Evolutionary conservation across 2,329 filamentous ascomycete species (phyloP).

Genomic region (Venturia aucupariae): DNA sequence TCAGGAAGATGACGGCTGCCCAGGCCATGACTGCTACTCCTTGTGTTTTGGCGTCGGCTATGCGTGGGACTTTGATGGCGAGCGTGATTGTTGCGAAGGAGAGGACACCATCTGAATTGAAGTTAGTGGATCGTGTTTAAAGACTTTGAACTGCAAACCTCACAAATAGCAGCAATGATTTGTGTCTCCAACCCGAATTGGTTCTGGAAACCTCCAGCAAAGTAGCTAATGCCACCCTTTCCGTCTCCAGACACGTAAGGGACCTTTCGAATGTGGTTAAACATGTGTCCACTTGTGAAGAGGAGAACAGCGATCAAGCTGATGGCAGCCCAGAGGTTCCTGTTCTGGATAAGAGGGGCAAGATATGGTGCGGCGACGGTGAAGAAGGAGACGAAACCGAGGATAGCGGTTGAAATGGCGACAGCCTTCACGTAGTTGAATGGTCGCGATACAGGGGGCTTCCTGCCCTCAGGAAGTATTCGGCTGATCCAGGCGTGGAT

Average conservation of each 20-base stretch:
- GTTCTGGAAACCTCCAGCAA: conserved; percentile 84
- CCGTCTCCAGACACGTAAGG: conserved; percentile 85
- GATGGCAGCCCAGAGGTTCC: conserved; percentile 86
- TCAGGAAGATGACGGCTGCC: conserved; percentile 64
- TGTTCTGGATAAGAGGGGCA: conserved; percentile 73
- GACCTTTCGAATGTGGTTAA: conserved; percentile 94
- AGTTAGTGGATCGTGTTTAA: conserved; percentile 16
- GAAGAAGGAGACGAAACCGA: conserved; percentile 60
- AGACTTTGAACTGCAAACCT: conserved; percentile 33
- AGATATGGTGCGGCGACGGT: conserved; percentile 70
- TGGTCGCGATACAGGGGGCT: conserved; percentile 70
- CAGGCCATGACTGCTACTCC: conserved; percentile 74
- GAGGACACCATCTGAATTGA: conserved; percentile 57
- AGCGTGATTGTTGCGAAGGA: conserved; percentile 88
- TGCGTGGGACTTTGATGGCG: conserved; percentile 84
- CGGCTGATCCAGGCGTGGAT: conserved; percentile 71
- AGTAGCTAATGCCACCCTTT: conserved; percentile 78
- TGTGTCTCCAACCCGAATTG: conserved; percentile 94
- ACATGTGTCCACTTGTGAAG: conserved; percentile 97
- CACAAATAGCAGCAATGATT: conserved; percentile 88
- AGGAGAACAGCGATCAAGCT: conserved; percentile 83
- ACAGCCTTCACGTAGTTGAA: conserved; percentile 77
- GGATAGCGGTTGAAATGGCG: conserved; percentile 54
- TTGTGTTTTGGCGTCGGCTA: conserved; percentile 66
- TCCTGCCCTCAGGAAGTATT: conserved; percentile 58